Evolutionary conservation across 768 basidiomycete species (phyloP), one percentile per base, ranked within the genome.

Genomic region (Tylopilus vinaceipallidus): DNA sequence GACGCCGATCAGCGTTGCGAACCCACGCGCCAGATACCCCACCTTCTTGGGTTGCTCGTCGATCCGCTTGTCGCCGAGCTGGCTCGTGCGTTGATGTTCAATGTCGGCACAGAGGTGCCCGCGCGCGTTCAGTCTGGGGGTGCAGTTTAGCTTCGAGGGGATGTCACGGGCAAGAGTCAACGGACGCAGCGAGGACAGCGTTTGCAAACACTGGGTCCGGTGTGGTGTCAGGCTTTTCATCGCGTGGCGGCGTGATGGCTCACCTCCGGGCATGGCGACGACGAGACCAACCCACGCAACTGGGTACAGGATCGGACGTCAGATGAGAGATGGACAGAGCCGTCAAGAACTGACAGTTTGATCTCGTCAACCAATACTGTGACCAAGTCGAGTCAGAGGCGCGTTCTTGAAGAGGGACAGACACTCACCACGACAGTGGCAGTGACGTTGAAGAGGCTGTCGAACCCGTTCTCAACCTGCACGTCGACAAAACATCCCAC

Each of bases 201-300:
- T 62, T 62, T n/a, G 47, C 54, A 6, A 57, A 63, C 32, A 63
- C 60, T 62, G 22, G 3, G 10, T 37, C 20, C 13, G 1, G 17
- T 11, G n/a, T 19, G 29, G 20, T 17, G 19, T 29, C 23, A 22
- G 19, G 32, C n/a, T n/a, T n/a, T n/a, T n/a, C n/a, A n/a, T n/a
- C n/a, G n/a, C n/a, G n/a, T n/a, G n/a, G n/a, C n/a, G n/a, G n/a
- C n/a, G n/a, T n/a, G n/a, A n/a, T n/a, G n/a, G n/a, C 57, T 47
- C 39, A 47, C 60, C 57, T 46, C 61, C 60, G 7, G 60, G 60
- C 54, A 54, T 56, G 30, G 20, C n/a, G 4, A 50, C 45, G 16
- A 60, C 11, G 4, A 63, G 26, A 20, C 49, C 41, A 16, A 60
- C 37, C 60, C 61, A 62, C 11, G 45, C 47, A 29, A 50, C 60